These are phyloP conservation scores for Crucibulum cyathiforme DNA, from an alignment of 1,284 basidiomycete genomes.

Conservation along the genomic window DNA sequence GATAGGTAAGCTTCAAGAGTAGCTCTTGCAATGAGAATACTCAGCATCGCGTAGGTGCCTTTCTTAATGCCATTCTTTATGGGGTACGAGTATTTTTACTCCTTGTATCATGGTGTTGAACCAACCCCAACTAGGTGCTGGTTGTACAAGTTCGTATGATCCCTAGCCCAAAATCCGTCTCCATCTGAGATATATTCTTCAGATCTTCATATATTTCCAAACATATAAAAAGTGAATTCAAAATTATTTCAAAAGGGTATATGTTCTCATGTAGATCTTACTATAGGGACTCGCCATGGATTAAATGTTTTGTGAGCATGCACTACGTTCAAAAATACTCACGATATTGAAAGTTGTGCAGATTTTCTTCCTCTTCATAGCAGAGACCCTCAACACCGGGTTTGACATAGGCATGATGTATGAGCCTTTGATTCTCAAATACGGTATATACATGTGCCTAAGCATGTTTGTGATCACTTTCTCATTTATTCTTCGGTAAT, in stretches of 20 bases:
- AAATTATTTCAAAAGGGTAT: background rate
- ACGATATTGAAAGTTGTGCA: background rate
- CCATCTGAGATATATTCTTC: background rate
- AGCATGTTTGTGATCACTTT: background rate
- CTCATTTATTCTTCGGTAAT: background rate
- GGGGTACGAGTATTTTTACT: background rate
- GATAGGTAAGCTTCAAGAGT: background rate
- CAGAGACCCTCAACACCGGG: slow-evolving; percentile 30
- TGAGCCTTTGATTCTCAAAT: slow-evolving; percentile 29
- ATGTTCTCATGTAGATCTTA: background rate
- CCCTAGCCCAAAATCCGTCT: background rate
- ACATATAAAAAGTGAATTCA: background rate
- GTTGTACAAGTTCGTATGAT: background rate
- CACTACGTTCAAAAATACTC: too few relatives aligned
- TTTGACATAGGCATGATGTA: slow-evolving; percentile 27
- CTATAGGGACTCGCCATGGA: background rate
- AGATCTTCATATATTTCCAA: slow-evolving; percentile 1
- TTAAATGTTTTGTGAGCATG: background rate
- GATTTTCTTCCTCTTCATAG: slow-evolving; percentile 3
- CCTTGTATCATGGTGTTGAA: too few relatives aligned
- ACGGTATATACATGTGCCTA: slow-evolving; percentile 11
- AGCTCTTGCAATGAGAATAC: background rate
- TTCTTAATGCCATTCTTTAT: slow-evolving; percentile 4
- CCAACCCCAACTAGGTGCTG: background rate
- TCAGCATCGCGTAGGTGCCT: background rate